A percentile compares a stretch with the other conserved stretches of the same genome.
Evolutionary conservation across 2,329 filamentous ascomycete species (phyloP).

Genomic region (Myriosclerotinia scirpicola): DNA sequence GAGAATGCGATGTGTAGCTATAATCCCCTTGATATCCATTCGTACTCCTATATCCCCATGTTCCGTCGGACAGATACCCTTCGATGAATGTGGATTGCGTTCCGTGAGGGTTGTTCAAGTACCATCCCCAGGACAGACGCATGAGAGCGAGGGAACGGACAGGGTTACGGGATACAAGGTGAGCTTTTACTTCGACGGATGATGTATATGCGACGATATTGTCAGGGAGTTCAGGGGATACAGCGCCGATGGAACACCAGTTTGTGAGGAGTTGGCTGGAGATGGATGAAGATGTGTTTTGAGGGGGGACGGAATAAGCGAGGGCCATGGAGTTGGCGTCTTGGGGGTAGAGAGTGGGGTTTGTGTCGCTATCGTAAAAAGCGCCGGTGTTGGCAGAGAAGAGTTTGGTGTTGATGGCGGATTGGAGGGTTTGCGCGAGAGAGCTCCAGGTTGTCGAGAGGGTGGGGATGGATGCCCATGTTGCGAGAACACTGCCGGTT

Average conservation of each 20-base stretch:
- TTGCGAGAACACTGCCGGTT: constrained; percentile 48
- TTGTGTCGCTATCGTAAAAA: constrained; percentile 45
- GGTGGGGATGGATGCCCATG: constrained; percentile 41
- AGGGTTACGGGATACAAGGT: constrained; percentile 50
- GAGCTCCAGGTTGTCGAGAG: constrained; percentile 27
- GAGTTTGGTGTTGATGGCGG: constrained; percentile 30
- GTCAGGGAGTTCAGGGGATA: constrained; percentile 54
- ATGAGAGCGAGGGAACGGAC: constrained; percentile 56
- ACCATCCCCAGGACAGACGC: constrained; percentile 60
- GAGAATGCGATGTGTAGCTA: constrained; percentile 49
- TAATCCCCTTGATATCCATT: constrained; percentile 51
- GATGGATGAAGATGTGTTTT: constrained; percentile 43
- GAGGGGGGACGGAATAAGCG: constrained; percentile 34
- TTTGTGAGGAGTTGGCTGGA: constrained; percentile 34
- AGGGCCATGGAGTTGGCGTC: constrained; percentile 59
- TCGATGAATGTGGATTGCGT: constrained; percentile 59
- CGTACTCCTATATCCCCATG: constrained; percentile 55
- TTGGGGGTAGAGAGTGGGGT: constrained; percentile 56
- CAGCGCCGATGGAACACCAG: constrained; percentile 56
- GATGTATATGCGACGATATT: constrained; percentile 60
- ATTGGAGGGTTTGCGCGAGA: constrained; percentile 30
- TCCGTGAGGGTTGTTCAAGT: constrained; percentile 56
- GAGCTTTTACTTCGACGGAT: constrained; percentile 58
- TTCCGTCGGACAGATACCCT: constrained; percentile 56
- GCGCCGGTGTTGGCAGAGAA: constrained; percentile 27